Conservation (phyloP, 2,329 filamentous ascomycete genomes). For the Cladosporium sp. region DNA sequence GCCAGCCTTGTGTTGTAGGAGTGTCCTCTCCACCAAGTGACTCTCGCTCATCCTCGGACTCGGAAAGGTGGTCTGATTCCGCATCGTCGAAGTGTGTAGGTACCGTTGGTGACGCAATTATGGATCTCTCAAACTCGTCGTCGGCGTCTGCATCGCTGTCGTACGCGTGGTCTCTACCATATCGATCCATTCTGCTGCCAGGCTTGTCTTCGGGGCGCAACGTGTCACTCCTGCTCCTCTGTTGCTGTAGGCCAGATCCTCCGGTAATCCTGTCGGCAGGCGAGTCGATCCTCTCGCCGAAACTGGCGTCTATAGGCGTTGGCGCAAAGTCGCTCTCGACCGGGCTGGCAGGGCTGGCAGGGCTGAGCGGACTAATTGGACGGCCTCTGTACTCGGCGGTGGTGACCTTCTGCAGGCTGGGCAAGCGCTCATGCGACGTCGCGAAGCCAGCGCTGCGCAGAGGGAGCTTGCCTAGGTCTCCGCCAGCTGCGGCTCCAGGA, state of each 20-base stretch:
- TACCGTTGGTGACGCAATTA: conserved; percentile 65
- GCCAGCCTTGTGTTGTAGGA: conserved; percentile 62
- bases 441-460: conserved; percentile 23
- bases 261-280: conserved; percentile 25
- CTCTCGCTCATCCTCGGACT: conserved; percentile 39
- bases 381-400: conserved; percentile 19
- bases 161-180: conserved; percentile 53
- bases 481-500: neutral
- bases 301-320: conserved; percentile 38
- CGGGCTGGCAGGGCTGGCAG: conserved; percentile 28
- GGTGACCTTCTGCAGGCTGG: conserved; percentile 21
- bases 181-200: conserved; percentile 36
- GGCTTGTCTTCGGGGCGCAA: neutral
- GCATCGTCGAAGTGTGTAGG: conserved; percentile 63
- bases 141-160: conserved; percentile 78
- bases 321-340: conserved; percentile 35
- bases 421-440: conserved; percentile 28
- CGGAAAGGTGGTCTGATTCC: conserved; percentile 66
- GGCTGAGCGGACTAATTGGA: conserved; percentile 13
- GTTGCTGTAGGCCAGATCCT: conserved; percentile 12
- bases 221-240: conserved; percentile 13
- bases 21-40: conserved; percentile 63
- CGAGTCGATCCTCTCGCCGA: conserved; percentile 31
- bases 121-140: conserved; percentile 78
- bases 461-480: conserved; percentile 20